A percentile compares a stretch with the other conserved stretches of the same genome.
phyloP scores from a whole-genome alignment of 352 stramenopile genomes.

The Pythium guiyangense region DNA sequence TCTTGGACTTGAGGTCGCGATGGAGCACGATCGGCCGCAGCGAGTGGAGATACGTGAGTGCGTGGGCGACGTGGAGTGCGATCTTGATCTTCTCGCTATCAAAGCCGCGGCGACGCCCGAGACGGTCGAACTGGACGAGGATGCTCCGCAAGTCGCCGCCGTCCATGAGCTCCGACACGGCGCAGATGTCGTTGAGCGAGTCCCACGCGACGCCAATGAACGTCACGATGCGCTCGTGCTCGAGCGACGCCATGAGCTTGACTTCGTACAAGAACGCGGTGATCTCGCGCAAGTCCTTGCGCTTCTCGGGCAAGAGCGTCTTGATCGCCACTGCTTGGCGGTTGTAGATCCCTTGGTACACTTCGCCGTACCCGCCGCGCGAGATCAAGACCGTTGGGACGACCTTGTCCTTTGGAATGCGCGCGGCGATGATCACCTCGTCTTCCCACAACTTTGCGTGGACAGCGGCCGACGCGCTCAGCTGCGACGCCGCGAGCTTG shows the following conservation, averaged over 20 bases:
- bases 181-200: constrained; percentile 36
- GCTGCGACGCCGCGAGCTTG: too few relatives aligned
- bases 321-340: constrained; percentile 42
- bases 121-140: constrained; percentile 21
- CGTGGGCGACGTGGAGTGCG: constrained; percentile 24
- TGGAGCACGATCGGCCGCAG: constrained; percentile 34
- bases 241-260: constrained; percentile 36
- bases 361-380: constrained; percentile 42
- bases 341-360: constrained; percentile 36
- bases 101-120: constrained; percentile 27
- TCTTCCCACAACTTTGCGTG: too few relatives aligned
- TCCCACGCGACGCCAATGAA: constrained; percentile 51
- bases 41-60: constrained; percentile 39
- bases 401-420: too few relatives aligned
- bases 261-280: constrained; percentile 39
- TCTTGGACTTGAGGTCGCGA: constrained; percentile 53
- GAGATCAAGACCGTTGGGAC: too few relatives aligned
- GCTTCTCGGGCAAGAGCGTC: too few relatives aligned
- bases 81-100: constrained; percentile 30
- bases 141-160: constrained; percentile 33
- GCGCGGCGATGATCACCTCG: constrained; percentile 27
- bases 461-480: too few relatives aligned
- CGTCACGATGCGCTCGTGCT: constrained; percentile 34
- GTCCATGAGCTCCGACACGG: constrained; percentile 40
- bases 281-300: too few relatives aligned